phyloP scores from a whole-genome alignment of 2,329 filamentous ascomycete genomes.

The Neonectria faginata region DNA sequence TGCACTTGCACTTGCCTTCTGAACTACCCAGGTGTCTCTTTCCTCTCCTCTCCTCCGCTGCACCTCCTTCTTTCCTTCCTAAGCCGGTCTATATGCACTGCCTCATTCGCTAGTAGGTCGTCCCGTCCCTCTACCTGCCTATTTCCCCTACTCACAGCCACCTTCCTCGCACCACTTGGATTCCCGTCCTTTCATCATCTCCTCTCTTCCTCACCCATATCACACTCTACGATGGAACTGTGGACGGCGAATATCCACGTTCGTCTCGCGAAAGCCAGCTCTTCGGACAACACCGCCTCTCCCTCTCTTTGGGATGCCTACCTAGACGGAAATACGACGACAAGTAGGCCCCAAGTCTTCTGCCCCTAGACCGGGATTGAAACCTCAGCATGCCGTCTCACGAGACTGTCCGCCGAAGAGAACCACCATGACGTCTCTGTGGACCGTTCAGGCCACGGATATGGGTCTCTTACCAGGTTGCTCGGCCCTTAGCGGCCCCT shows the following conservation, averaged over 20 bases:
- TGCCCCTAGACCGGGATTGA: neutral
- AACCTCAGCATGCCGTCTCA: neutral
- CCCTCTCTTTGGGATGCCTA: neutral
- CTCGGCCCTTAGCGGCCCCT: slow-evolving; percentile 5
- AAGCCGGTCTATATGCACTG: slow-evolving; percentile 19
- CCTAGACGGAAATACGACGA: neutral
- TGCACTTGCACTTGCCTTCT: slow-evolving; percentile 18
- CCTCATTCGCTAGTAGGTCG: slow-evolving; percentile 19
- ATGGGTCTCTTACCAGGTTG: slow-evolving; percentile 26
- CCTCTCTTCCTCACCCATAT: neutral
- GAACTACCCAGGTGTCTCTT: slow-evolving; percentile 13
- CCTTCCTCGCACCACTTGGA: neutral
- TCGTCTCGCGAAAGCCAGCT: neutral
- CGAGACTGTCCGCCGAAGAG: slow-evolving; percentile 1
- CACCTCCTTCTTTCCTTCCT: no score
- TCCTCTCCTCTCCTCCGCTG: slow-evolving; percentile 7
- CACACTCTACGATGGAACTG: neutral
- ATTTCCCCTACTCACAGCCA: neutral
- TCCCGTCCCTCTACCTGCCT: slow-evolving; percentile 11
- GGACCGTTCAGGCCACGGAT: slow-evolving; percentile 12
- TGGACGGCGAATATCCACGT: neutral
- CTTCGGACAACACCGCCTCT: neutral
- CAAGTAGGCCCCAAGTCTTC: neutral
- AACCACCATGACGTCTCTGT: slow-evolving; percentile 21
- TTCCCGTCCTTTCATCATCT: neutral